phyloP scores from a whole-genome alignment of 1,284 basidiomycete genomes.

The Malassezia japonica region DNA sequence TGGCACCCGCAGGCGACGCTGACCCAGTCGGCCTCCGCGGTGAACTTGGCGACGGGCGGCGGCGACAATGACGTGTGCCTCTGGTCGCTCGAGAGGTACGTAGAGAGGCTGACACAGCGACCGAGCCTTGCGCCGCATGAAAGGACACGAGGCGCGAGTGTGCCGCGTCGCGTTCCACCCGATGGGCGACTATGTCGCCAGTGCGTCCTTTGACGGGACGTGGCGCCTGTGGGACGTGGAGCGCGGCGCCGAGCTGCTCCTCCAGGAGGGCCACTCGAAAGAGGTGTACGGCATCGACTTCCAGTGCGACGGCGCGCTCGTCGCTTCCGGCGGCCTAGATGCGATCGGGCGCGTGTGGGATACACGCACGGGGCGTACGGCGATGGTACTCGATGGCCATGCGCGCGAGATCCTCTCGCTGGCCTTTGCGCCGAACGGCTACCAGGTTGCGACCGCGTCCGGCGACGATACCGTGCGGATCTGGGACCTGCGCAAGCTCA shows the following conservation, averaged over 20 bases:
- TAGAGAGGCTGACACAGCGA: too few relatives aligned
- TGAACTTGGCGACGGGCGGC: constrained; percentile 83
- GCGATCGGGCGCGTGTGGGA: constrained; percentile 97
- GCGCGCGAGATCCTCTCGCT: constrained; percentile 85
- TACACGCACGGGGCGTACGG: constrained; percentile 80
- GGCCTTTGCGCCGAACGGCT: constrained; percentile 89
- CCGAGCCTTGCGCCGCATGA: constrained; percentile 64
- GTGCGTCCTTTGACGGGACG: constrained; percentile 94
- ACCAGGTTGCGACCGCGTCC: constrained; percentile 90
- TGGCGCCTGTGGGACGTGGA: constrained; percentile 94
- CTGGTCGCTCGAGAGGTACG: constrained; percentile 60
- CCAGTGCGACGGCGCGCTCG: constrained; percentile 84
- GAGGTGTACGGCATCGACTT: constrained; percentile 93
- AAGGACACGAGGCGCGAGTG: constrained; percentile 84
- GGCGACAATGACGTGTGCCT: constrained; percentile 75
- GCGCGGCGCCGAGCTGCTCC: constrained; percentile 67
- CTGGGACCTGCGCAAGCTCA: constrained; percentile 92
- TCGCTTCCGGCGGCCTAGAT: constrained; percentile 87
- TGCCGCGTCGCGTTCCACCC: constrained; percentile 93
- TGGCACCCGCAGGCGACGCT: constrained; percentile 94
- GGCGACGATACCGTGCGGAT: constrained; percentile 95
- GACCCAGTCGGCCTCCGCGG: constrained; percentile 59
- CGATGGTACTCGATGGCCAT: constrained; percentile 96
- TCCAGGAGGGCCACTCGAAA: constrained; percentile 95
- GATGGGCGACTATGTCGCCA: constrained; percentile 80